Base-by-base conservation (phyloP, 768 basidiomycete genomes). In the Rickenella mellea region DNA sequence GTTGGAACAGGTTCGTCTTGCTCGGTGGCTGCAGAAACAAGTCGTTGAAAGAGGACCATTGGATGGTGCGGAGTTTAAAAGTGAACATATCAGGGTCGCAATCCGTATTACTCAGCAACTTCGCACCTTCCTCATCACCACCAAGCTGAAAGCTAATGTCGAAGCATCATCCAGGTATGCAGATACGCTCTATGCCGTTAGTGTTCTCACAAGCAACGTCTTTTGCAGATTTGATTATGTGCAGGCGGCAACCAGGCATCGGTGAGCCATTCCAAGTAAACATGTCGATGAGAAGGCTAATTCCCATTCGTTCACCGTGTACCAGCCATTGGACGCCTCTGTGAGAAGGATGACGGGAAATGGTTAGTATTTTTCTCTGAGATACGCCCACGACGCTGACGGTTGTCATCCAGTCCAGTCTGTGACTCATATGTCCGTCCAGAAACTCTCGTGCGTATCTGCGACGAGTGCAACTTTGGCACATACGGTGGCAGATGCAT, bases 381-480 rank as follows among this genome's bases (percentile, higher is more conserved):
- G 20, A 21, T 9, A 41, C 4, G 5, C 10, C 15, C 22, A 21
- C 49, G n/a, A 38, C 35, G 42, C 21, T 24, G 11, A 17, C 29
- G 4, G 43, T 27, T 15, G 15, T 24, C 12, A 17, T 40, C 6
- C 43, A 99, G 94, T 61, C 94, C 94, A 7, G 89, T 97, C 33
- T 99, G 94, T 68, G 94, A 99, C 68, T 97, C 94, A 44, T 98
- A 98, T 66, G 96, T 99, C 48, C 79, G 96, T 53, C 96, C 96
- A 54, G 93, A 94, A 66, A 98, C 94, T 19, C 74, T 98, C 50
- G 96, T 98, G 45, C 79, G 94, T 48, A 97, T 97, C 51, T 99
- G 96, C 62, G 96, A 99, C 60, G 96, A 99, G 68, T 99, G 96
- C 65, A 98, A 98, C 63, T 99, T 98, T 67, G 89, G 92, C 52